phyloP scores from a whole-genome alignment of 176 grass and related monocot species.

The Juncus effusus region DNA sequence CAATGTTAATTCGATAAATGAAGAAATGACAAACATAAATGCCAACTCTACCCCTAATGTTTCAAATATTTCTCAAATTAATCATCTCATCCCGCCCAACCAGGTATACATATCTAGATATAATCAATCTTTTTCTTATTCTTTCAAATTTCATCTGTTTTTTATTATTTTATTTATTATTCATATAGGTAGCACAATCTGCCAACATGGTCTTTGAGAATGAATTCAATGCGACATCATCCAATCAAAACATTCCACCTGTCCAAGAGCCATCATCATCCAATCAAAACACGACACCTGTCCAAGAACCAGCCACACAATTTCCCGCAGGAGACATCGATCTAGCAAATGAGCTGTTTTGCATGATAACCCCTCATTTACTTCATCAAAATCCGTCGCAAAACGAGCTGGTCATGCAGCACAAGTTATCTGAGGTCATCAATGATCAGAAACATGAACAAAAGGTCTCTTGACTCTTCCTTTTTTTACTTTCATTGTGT shows the following conservation, averaged over 20 bases:
- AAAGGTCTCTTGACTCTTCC: neutral
- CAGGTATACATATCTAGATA: too few species aligned
- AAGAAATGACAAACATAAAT: constrained; percentile 2
- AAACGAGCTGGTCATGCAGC: constrained; percentile 1
- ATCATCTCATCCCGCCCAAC: too few species aligned
- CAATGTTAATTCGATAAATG: neutral
- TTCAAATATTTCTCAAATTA: neutral
- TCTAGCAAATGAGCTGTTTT: too few species aligned
- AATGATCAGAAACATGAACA: constrained; percentile 3
- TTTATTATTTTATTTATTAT: too few species aligned
- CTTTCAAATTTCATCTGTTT: too few species aligned
- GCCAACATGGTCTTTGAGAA: neutral
- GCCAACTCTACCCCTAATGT: neutral
- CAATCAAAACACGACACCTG: constrained; percentile 17
- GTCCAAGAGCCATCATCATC: neutral
- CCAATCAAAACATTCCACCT: constrained; percentile 15
- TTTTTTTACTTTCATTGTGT: neutral
- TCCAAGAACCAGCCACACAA: constrained; percentile 8
- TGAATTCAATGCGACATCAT: neutral
- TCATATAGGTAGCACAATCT: too few species aligned
- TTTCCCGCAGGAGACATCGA: neutral
- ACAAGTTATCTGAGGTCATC: neutral
- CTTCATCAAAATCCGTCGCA: constrained; percentile 10
- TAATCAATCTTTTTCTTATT: too few species aligned
- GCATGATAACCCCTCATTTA: too few species aligned